Evolutionary conservation across 495 filamentous ascomycete species (phyloP), one percentile per base, ranked within the genome.

Genomic region (Trichoderma orchidacearum): DNA sequence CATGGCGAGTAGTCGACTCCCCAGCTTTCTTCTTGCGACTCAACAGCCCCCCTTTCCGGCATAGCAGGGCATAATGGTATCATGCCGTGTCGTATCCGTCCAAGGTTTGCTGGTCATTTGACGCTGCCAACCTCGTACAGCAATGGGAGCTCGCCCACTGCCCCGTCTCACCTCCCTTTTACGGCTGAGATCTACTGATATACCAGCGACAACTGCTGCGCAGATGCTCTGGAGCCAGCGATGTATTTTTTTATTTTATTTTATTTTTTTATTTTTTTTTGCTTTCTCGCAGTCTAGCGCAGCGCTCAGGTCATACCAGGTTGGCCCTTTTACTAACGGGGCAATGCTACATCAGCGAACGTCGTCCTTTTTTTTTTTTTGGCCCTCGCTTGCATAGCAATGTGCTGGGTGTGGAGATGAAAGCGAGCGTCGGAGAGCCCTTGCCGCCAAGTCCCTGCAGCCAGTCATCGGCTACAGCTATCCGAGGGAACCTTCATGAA

Each of bases 61-160:
- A 48, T 48, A 23, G 21, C 41, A 41, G 5, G 7, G 17, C 36
- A 45, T 21, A 48, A 23, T 48, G 41, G 41, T 27, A 48, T 48
- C 41, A 25, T 48, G 41, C 15, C 41, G 41, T 17, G 21, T 48
- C 41, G 18, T 36, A 23, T 48, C n/a, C n/a, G n/a, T n/a, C 41
- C 41, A 48, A 48, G 18, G 41, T 7, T 11, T 27, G 41, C 41
- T 48, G 41, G 41, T 48, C 41, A 48, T 48, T 23, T 23, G 41
- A 48, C 41, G n/a, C 41, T 48, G 21, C 41, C 41, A 48, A 48
- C 41, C 41, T 48, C 41, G 41, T 48, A 48, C 41, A 36, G 34
- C 13, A 11, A 11, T 15, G 4, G 34, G 34, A 1, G n/a, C 34
- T 36, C 12, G 34, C 34, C 34, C 34, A 36, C 34, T 8, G 41